A percentile compares a stretch with the other conserved stretches of the same genome.
Evolutionary conservation across 208 protist genomes (phyloP).

Genomic region (Blechomonas ayalai): DNA sequence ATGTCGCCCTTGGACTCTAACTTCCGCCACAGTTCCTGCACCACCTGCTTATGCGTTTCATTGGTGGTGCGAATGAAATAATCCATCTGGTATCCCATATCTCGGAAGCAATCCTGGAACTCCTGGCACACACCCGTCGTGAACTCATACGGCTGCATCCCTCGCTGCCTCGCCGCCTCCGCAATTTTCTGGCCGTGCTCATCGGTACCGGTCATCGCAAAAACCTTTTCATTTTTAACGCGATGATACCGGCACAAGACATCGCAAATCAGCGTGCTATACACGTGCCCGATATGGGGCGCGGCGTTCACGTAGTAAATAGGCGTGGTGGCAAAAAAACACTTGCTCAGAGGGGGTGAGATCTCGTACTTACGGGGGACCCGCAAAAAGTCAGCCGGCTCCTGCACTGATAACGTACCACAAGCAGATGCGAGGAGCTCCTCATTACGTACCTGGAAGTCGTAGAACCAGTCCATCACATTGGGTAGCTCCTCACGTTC

Average conservation of each 20-base stretch:
- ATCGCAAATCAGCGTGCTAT: conserved; percentile 86
- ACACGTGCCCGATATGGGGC: conserved; percentile 92
- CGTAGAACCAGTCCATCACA: conserved; percentile 67
- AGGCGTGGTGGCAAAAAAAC: conserved; percentile 84
- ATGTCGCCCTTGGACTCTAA: conserved; percentile 92
- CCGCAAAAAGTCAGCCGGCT: conserved; percentile 75
- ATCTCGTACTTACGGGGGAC: conserved; percentile 62
- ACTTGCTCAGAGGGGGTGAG: conserved; percentile 53
- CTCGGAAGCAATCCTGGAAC: conserved; percentile 89
- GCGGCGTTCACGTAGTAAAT: conserved; percentile 92
- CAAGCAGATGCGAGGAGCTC: conserved; percentile 49
- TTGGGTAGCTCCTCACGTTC: conserved; percentile 38
- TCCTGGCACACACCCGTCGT: conserved; percentile 77
- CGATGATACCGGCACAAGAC: conserved; percentile 85
- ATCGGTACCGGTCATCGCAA: conserved; percentile 97
- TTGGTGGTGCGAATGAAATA: conserved; percentile 97
- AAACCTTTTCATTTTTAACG: conserved; percentile 78
- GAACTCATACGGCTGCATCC: conserved; percentile 84
- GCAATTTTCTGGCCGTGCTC: conserved; percentile 98
- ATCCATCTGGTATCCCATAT: conserved; percentile 88
- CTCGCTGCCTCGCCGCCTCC: conserved; percentile 76
- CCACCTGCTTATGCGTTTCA: conserved; percentile 66
- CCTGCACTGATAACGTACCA: conserved; percentile 69
- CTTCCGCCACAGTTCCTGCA: conserved; percentile 83
- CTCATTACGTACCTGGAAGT: conserved; percentile 40